Base-by-base conservation (phyloP, 495 filamentous ascomycete genomes). In the Schizothecium vesticola region DNA sequence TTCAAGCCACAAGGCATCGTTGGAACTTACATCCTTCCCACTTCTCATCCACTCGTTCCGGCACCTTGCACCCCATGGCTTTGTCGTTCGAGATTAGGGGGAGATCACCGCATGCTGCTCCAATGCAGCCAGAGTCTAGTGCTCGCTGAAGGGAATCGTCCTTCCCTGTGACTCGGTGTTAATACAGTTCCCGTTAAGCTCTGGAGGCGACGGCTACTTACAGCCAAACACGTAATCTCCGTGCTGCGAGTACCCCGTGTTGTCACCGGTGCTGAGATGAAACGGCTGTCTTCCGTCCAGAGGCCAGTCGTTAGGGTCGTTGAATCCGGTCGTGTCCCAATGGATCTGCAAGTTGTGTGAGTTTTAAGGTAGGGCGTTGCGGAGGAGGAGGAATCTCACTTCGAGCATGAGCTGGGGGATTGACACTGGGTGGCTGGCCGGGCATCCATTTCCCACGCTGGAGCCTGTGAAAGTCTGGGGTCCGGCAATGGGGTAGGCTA, bases 401-500 rank as follows among this genome's bases (percentile, higher is more conserved):
- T 69, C 70, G 29, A 71, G 64, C 70, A 71, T 71, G 21, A 67
- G 59, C 13, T 71, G 67, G 2, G 70, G 70, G 55, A 71, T 67
- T 33, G 69, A 69, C 29, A 71, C 67, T 0, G 67, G 70, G 19
- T 71, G 70, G n/a, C 58, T 71, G 21, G 70, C 28, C 3, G 70
- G 67, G 10, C 70, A 71, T 22, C 28, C 19, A 8, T 57, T 56
- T 9, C 67, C 67, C 3, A 69, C 62, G 3, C n/a, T 31, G 9
- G 56, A 65, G 4, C 70, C 71, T 19, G 73, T 70, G n/a, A 73
- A 75, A 2, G 62, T 57, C 8, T 70, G 63, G 0, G 74, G 63
- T 2, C 69, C 73, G 24, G 77, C 74, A 2, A 69, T 68, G 7
- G 74, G 75, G 70, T 79, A 76, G 12, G 75, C 73, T 19, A 81